Percentiles rank a stretch among this genome's conserved stretches.
Conservation (phyloP, 108 stramenopile species). For the Nitzschia inconspicua region DNA sequence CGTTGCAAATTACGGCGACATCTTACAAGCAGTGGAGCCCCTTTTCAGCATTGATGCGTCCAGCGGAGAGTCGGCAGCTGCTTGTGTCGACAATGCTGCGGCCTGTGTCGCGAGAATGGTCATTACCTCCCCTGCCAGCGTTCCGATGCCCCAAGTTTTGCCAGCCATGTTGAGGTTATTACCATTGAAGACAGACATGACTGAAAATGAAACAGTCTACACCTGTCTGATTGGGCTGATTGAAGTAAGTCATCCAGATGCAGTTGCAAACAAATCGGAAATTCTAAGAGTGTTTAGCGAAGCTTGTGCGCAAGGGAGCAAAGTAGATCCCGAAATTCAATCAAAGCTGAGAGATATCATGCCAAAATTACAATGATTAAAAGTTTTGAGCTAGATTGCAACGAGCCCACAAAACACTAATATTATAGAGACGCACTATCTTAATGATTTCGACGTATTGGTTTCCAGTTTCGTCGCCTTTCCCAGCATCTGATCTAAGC, state of each 20-base stretch:
- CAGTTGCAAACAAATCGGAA: constrained; percentile 58
- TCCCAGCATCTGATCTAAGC: too few species aligned
- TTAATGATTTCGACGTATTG: too few species aligned
- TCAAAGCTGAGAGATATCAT: constrained; percentile 63
- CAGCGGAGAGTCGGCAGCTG: constrained; percentile 69
- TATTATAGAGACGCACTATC: too few species aligned
- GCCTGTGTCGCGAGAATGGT: constrained; percentile 91
- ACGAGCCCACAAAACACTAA: too few species aligned
- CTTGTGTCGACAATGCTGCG: constrained; percentile 89
- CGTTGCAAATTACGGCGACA: constrained; percentile 51
- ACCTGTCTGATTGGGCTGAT: constrained; percentile 85
- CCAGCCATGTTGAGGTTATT: constrained; percentile 81
- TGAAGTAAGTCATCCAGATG: constrained; percentile 79
- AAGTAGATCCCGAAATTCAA: constrained; percentile 80
- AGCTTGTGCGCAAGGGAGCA: constrained; percentile 57
- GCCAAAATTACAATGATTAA: constrained; percentile 22
- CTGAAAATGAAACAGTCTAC: constrained; percentile 96
- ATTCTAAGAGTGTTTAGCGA: constrained; percentile 65
- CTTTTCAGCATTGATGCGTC: constrained; percentile 66
- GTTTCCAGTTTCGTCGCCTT: too few species aligned
- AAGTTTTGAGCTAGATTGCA: too few species aligned
- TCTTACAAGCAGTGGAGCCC: constrained; percentile 83
- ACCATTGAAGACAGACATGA: constrained; percentile 92
- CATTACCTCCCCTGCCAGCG: constrained; percentile 75
- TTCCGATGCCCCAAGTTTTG: constrained; percentile 88